Evolutionary conservation across 495 filamentous ascomycete genomes (phyloP).

Genomic region (Hypoxylon trugodes): DNA sequence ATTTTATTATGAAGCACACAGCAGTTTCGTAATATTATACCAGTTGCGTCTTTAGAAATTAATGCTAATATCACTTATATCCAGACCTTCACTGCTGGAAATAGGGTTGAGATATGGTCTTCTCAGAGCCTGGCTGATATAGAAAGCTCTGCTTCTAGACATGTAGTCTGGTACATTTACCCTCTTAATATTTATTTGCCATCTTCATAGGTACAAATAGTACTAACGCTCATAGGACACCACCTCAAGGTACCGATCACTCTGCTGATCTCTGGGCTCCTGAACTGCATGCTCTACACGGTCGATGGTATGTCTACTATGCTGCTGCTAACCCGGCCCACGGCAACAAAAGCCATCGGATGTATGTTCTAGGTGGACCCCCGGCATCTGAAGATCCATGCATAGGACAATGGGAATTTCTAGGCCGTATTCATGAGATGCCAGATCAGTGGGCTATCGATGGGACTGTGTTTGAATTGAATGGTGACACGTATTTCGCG

Average conservation of each 20-base stretch:
- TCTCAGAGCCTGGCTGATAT: conserved; percentile 42
- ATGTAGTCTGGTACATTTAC: conserved; percentile 41
- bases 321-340: conserved; percentile 38
- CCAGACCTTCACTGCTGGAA: conserved; percentile 45
- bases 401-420: conserved; percentile 42
- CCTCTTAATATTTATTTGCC: neutral
- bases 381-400: conserved; percentile 35
- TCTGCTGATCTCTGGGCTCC: conserved; percentile 47
- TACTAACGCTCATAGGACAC: conserved; percentile 36
- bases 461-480: conserved; percentile 42
- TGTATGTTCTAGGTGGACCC: conserved; percentile 46
- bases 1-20: neutral
- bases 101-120: conserved; percentile 47
- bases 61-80: conserved; percentile 6
- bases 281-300: conserved; percentile 43
- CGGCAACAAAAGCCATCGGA: conserved; percentile 44
- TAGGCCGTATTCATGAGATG: conserved; percentile 41
- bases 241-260: conserved; percentile 41
- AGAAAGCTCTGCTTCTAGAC: conserved; percentile 36
- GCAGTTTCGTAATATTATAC: neutral
- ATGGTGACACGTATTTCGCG: conserved; percentile 37
- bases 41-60: too few relatives aligned
- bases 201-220: neutral
- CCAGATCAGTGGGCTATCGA: conserved; percentile 48
- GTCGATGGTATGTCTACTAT: conserved; percentile 48